phyloP scores from a whole-genome alignment of 495 filamentous ascomycete genomes.

The Podospora pseudocomata region DNA sequence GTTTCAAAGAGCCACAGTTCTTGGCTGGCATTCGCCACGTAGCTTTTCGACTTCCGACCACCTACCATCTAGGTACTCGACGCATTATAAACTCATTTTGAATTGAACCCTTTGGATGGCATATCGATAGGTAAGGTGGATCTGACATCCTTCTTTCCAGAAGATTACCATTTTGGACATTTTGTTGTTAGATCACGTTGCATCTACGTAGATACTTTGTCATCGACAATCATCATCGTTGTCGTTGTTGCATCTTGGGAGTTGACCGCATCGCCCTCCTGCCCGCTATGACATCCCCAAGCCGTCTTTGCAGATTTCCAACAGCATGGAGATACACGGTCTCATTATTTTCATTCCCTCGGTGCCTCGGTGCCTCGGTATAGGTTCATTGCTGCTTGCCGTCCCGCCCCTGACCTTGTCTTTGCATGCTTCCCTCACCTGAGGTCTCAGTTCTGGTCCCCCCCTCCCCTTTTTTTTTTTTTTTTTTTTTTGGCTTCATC shows the following conservation, averaged over 20 bases:
- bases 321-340: slow-evolving; percentile 11
- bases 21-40: slow-evolving; percentile 4
- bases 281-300: slow-evolving; percentile 25
- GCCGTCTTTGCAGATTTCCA: slow-evolving; percentile 17
- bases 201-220: too few relatives aligned
- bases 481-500: background rate
- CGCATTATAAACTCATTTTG: slow-evolving; percentile 18
- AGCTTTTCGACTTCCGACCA: background rate
- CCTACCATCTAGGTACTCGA: background rate
- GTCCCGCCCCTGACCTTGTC: slow-evolving; percentile 9
- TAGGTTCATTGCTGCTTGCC: background rate
- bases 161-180: slow-evolving; percentile 24
- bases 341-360: slow-evolving; percentile 7
- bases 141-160: slow-evolving; percentile 27
- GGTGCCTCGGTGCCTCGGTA: slow-evolving; percentile 15
- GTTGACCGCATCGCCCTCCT: slow-evolving; percentile 19
- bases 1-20: slow-evolving; percentile 27
- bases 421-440: background rate
- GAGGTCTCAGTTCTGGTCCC: background rate
- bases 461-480: too few relatives aligned
- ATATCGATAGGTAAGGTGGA: background rate
- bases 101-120: background rate
- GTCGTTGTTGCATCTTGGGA: slow-evolving; percentile 8
- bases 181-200: background rate
- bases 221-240: background rate